phyloP scores from a whole-genome alignment of 2,329 filamentous ascomycete species.

The Penicillium digitatum region DNA sequence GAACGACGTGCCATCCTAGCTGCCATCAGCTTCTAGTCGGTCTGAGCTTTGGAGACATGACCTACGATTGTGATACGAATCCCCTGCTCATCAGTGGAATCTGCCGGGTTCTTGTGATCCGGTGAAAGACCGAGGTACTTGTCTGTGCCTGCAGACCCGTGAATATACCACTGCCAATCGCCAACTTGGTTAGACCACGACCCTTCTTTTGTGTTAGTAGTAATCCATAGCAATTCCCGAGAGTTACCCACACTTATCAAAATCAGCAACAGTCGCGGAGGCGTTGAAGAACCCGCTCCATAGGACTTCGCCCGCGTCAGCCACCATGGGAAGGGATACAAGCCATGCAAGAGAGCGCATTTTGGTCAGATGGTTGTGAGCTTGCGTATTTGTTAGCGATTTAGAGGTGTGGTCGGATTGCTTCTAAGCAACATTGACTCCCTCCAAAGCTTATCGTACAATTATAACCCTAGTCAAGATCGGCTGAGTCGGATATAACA shows the following conservation, averaged over 20 bases:
- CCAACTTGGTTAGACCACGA: constrained; percentile 66
- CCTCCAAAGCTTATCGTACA: not conserved
- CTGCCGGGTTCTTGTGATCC: constrained; percentile 62
- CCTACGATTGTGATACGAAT: constrained; percentile 62
- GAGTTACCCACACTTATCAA: constrained; percentile 23
- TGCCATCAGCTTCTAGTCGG: not conserved
- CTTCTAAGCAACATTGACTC: too few relatives aligned
- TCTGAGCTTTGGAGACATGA: constrained; percentile 35
- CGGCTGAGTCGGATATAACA: not conserved
- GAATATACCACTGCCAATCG: constrained; percentile 73
- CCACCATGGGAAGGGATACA: constrained; percentile 1
- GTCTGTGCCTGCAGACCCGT: constrained; percentile 51
- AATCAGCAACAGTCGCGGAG: constrained; percentile 19
- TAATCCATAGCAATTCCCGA: rapidly evolving
- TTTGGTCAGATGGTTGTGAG: not conserved
- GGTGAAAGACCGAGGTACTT: constrained; percentile 61
- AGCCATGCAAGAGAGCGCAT: constrained; percentile 5
- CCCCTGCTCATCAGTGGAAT: constrained; percentile 59
- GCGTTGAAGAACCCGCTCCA: constrained; percentile 31
- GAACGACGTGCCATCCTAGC: constrained; percentile 46
- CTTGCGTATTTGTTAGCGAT: rapidly evolving
- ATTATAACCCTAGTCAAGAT: too few relatives aligned
- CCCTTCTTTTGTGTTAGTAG: constrained; percentile 39
- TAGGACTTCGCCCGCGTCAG: constrained; percentile 22
- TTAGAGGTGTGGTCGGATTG: not conserved